phyloP scores from a whole-genome alignment of 2,329 filamentous ascomycete species.

The Purpureocillium lavendulum region DNA sequence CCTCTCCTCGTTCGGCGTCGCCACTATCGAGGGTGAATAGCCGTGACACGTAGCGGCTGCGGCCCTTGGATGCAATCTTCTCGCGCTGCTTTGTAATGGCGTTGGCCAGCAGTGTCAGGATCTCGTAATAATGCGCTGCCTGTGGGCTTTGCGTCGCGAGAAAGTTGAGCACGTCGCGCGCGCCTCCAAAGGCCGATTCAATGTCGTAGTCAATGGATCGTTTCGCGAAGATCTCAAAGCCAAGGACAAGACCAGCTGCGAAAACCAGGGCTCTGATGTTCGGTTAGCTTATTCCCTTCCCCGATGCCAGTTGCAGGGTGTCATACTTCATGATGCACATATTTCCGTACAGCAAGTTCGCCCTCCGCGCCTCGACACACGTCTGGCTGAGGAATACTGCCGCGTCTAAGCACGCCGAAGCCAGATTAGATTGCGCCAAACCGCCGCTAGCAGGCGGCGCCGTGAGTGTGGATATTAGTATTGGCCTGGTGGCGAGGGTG shows the following conservation, averaged over 20 bases:
- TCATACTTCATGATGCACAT: slow-evolving; percentile 55
- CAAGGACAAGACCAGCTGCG: slow-evolving; percentile 46
- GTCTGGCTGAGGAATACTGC: slow-evolving; percentile 47
- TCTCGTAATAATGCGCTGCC: slow-evolving; percentile 49
- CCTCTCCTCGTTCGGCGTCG: not conserved
- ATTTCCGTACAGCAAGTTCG: slow-evolving; percentile 37
- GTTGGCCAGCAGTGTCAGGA: slow-evolving; percentile 36
- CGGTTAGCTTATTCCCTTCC: too few species aligned
- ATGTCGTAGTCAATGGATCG: slow-evolving; percentile 33
- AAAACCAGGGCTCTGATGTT: slow-evolving; percentile 41
- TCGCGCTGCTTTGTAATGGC: slow-evolving; percentile 33
- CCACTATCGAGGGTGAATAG: slow-evolving; percentile 13
- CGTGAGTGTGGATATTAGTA: slow-evolving; percentile 42
- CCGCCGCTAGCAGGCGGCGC: slow-evolving; percentile 20
- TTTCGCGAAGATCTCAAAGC: slow-evolving; percentile 46
- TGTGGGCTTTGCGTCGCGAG: slow-evolving; percentile 43
- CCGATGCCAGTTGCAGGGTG: too few species aligned
- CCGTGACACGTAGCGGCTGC: slow-evolving; percentile 18
- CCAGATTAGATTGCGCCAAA: slow-evolving; percentile 27
- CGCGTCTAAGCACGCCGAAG: slow-evolving; percentile 45
- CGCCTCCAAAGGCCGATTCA: slow-evolving; percentile 39
- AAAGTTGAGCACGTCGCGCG: slow-evolving; percentile 38
- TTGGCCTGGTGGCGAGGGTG: slow-evolving; percentile 46
- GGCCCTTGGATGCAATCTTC: slow-evolving; percentile 10
- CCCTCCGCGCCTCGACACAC: slow-evolving; percentile 37